phyloP scores from a whole-genome alignment of 108 stramenopile genomes.

The Fragilariopsis cylindrus region DNA sequence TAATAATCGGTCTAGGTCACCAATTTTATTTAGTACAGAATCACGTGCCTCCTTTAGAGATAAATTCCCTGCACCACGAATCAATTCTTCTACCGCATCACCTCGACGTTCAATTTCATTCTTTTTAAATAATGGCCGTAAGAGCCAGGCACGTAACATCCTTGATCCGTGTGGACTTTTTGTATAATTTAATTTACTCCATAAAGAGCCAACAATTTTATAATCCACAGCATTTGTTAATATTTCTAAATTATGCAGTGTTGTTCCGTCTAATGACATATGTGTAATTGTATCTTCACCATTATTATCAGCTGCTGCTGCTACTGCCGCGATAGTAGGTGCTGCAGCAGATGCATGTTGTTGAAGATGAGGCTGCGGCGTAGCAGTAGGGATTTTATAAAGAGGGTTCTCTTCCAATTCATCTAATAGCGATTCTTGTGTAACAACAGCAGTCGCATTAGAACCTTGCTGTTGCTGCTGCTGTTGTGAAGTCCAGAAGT shows the following conservation, averaged over 20 bases:
- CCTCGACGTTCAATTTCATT: constrained; percentile 90
- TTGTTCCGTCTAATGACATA: constrained; percentile 95
- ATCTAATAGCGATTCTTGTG: constrained; percentile 11
- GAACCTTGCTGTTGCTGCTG: constrained; percentile 1
- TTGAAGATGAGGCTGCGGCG: neutral
- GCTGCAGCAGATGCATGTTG: neutral
- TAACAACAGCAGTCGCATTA: constrained; percentile 1
- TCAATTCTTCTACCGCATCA: constrained; percentile 93
- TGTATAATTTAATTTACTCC: constrained; percentile 89
- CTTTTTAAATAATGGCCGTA: constrained; percentile 87
- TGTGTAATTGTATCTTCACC: constrained; percentile 56
- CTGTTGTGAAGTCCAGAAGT: neutral
- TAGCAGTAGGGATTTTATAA: constrained; percentile 11
- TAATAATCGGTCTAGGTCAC: constrained; percentile 95
- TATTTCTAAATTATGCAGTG: constrained; percentile 95
- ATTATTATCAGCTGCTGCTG: too few species aligned
- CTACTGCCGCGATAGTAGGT: too few species aligned
- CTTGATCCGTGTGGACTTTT: constrained; percentile 93
- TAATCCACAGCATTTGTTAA: constrained; percentile 71
- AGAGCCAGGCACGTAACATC: constrained; percentile 93
- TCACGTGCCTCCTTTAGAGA: constrained; percentile 71
- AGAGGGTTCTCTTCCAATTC: constrained; percentile 12
- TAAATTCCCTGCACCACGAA: constrained; percentile 66
- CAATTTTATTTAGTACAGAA: constrained; percentile 64
- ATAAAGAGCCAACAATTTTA: constrained; percentile 83